Base-by-base conservation (phyloP, 192 early-diverging fungal genomes). In the Rhizophagus sp. region DNA sequence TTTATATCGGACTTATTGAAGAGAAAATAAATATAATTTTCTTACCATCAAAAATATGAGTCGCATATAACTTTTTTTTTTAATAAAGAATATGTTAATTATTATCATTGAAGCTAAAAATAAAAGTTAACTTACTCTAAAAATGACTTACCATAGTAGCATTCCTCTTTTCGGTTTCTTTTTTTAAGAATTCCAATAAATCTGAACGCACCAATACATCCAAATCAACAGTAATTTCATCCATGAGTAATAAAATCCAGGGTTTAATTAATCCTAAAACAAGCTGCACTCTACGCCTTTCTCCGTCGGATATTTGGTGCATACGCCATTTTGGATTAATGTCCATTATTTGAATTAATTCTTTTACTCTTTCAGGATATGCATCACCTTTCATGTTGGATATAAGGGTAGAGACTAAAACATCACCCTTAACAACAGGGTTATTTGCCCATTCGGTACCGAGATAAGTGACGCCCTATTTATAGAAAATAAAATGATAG, bases 391-490 rank as follows among this genome's bases (percentile, higher is more conserved):
- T 91, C 76, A 92, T 84, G 3, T 90, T 89, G 68, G 90, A 87
- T 50, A 95, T 80, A 39, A 95, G 81, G 52, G 88, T 87, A 13
- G 88, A 86, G 2, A 95, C 94, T 22, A 86, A 81, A 4, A 95
- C 79, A 75, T 95, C 94, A 8, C 91, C 76, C n/a, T 88, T 78
- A 24, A 94, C 90, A 69, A 93, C 81, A 0, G 93, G 92, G 78
- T 95, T 95, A 50, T 85, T 84, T 2, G 92, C 91, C 94, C 94
- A 95, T 84, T 95, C 93, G 39, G 94, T 94, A 22, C 94, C 94
- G 9, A 94, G 82, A 79, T 95, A 95, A 5, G 92, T 95, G 44
- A 94, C 84, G 47, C 89, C 85, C 87, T 90, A 15, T 25, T 36
- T 78, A n/a, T 33, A 50, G 33, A 44, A 44, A 77, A 33, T 22